phyloP scores from a whole-genome alignment of 345 rosid species.

The Sonneratia caseolaris region DNA sequence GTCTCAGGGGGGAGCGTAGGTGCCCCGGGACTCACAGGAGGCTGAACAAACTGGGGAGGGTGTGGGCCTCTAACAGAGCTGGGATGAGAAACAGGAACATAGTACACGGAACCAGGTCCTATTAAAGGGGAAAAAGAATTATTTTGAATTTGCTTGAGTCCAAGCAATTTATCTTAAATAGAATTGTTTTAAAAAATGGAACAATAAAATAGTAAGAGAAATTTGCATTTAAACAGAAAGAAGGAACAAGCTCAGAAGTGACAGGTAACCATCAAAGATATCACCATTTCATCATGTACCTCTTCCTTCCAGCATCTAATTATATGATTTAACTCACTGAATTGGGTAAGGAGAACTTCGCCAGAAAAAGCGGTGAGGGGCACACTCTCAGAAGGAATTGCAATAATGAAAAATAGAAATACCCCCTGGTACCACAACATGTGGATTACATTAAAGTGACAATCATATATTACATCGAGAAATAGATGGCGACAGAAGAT shows the following conservation, averaged over 20 bases:
- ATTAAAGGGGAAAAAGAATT: conserved; percentile 13
- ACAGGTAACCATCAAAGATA: not conserved
- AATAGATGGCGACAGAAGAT: not conserved
- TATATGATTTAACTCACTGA: not conserved
- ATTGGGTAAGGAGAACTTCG: not conserved
- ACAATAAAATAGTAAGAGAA: not conserved
- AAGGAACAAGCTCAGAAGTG: not conserved
- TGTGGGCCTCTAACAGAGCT: conserved; percentile 48
- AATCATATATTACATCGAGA: not conserved
- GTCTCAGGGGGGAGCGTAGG: conserved; percentile 37
- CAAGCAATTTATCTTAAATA: not conserved
- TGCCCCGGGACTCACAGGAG: conserved; percentile 48
- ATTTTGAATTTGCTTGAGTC: not conserved
- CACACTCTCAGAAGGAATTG: not conserved
- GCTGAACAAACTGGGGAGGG: conserved; percentile 48
- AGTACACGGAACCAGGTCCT: conserved; percentile 59
- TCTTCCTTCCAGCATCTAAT: not conserved
- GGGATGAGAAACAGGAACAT: conserved; percentile 37
- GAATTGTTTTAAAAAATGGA: not conserved
- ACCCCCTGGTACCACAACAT: not conserved
- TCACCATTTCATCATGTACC: not conserved
- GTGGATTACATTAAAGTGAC: not conserved
- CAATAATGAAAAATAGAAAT: not conserved
- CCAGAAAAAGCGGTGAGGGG: too few species aligned
- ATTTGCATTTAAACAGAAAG: not conserved